A percentile compares a stretch with the other conserved stretches of the same genome.
phyloP scores from a whole-genome alignment of 192 early-diverging fungal genomes.

The Spinellus fusiger region DNA sequence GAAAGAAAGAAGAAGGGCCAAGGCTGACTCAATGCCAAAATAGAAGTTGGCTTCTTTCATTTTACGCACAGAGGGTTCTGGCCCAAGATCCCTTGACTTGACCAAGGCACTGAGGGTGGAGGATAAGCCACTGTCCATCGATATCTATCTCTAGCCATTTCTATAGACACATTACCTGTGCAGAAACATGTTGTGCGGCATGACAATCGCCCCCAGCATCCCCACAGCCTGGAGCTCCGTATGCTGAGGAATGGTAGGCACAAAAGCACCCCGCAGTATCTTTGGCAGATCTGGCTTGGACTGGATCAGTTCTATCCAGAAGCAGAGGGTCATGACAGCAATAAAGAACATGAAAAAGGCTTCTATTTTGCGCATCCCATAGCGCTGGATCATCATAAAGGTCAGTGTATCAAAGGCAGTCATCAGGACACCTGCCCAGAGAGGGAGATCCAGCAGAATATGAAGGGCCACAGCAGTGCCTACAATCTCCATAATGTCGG shows the following conservation, averaged over 20 bases:
- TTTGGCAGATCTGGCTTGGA: conserved; percentile 41
- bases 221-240: conserved; percentile 61
- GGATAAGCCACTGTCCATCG: neutral
- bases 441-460: conserved; percentile 62
- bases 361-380: conserved; percentile 66
- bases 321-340: conserved; percentile 65
- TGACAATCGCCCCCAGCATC: conserved; percentile 64
- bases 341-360: conserved; percentile 69
- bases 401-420: conserved; percentile 74
- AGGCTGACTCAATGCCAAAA: conserved; percentile 52
- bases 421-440: conserved; percentile 72
- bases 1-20: conserved; percentile 58
- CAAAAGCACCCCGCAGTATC: conserved; percentile 47
- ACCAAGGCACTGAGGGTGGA: conserved; percentile 50
- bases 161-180: conserved; percentile 53
- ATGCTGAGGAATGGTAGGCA: conserved; percentile 48
- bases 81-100: conserved; percentile 36
- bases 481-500: conserved; percentile 76
- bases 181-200: conserved; percentile 90
- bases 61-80: conserved; percentile 21
- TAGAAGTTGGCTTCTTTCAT: conserved; percentile 68
- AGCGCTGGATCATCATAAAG: conserved; percentile 62
- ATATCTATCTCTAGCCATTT: neutral
- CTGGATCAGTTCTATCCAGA: conserved; percentile 60
- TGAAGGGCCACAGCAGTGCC: conserved; percentile 86